phyloP scores from a whole-genome alignment of 2,329 filamentous ascomycete species.

The Geosmithia putterillii region DNA sequence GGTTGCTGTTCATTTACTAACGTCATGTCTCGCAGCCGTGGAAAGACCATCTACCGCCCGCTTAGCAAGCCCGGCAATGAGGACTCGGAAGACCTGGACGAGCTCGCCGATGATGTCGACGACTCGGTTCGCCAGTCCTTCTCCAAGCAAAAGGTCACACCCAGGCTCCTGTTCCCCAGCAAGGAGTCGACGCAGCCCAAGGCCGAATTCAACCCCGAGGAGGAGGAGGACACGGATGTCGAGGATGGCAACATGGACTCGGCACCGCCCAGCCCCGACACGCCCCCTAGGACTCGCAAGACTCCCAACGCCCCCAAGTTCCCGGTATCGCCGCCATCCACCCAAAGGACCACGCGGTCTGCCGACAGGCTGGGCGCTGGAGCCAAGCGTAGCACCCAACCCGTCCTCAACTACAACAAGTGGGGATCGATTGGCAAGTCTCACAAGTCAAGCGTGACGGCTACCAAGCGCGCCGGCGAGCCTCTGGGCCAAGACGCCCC shows the following conservation, averaged over 20 bases:
- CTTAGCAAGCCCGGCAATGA: slow-evolving; percentile 5
- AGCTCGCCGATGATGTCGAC: slow-evolving; percentile 12
- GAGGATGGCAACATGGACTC: slow-evolving; percentile 32
- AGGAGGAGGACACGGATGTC: slow-evolving; percentile 47
- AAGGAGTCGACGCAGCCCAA: slow-evolving; percentile 29
- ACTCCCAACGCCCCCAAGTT: slow-evolving; percentile 46
- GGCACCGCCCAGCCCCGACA: slow-evolving; percentile 15
- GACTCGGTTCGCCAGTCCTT: too few relatives aligned
- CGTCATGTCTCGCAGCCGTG: slow-evolving; percentile 44
- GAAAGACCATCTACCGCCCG: slow-evolving; percentile 67
- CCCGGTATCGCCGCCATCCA: slow-evolving; percentile 51
- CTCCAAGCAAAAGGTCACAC: slow-evolving; percentile 46
- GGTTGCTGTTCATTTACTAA: slow-evolving; percentile 1
- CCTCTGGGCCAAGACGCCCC: background rate
- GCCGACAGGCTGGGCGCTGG: slow-evolving; percentile 35
- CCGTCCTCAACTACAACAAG: slow-evolving; percentile 1
- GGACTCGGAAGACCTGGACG: slow-evolving; percentile 19
- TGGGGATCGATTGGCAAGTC: slow-evolving; percentile 1
- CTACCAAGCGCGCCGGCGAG: background rate
- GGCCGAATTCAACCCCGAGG: slow-evolving; percentile 30
- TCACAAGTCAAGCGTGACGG: background rate
- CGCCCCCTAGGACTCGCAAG: slow-evolving; percentile 20
- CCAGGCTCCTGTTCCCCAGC: slow-evolving; percentile 60
- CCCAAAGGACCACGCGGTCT: slow-evolving; percentile 45
- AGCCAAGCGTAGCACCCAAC: slow-evolving; percentile 6